Conservation (phyloP, 2,329 filamentous ascomycete genomes). For the Sclerotinia minor region DNA sequence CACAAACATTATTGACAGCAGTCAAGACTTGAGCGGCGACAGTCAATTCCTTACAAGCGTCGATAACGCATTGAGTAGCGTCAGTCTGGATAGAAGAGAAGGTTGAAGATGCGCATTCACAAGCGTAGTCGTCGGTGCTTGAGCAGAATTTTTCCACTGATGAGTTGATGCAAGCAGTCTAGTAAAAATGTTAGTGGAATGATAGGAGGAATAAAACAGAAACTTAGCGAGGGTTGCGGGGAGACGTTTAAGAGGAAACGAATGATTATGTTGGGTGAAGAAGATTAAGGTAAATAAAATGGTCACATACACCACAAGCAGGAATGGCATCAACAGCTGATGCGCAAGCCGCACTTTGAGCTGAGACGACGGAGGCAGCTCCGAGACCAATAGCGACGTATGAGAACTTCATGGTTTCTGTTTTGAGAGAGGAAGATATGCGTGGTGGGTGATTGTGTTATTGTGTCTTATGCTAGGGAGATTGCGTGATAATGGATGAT, state of each 20-base stretch:
- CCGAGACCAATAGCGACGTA: slow-evolving; percentile 13
- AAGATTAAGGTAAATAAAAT: neutral
- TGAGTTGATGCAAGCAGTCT: slow-evolving; percentile 14
- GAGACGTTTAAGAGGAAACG: too few relatives aligned
- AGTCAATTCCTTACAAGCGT: neutral
- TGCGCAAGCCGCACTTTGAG: slow-evolving; percentile 17
- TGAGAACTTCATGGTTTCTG: slow-evolving; percentile 18
- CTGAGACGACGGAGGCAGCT: slow-evolving; percentile 8
- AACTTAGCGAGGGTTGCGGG: neutral
- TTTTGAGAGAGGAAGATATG: neutral
- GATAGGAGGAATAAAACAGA: neutral
- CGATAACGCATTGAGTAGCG: slow-evolving; percentile 3
- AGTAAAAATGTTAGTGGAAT: neutral
- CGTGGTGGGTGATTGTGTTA: neutral
- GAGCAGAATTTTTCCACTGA: neutral
- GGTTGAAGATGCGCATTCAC: slow-evolving; percentile 13
- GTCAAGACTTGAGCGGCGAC: slow-evolving; percentile 1
- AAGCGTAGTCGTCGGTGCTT: neutral
- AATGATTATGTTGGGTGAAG: neutral
- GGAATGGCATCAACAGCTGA: slow-evolving; percentile 10
- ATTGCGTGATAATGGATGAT: slow-evolving; percentile 1
- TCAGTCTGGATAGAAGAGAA: neutral
- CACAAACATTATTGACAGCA: neutral
- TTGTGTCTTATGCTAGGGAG: neutral
- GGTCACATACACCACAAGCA: slow-evolving; percentile 16